phyloP scores from a whole-genome alignment of 2,329 filamentous ascomycete genomes.

The Lecanicillium sp. region DNA sequence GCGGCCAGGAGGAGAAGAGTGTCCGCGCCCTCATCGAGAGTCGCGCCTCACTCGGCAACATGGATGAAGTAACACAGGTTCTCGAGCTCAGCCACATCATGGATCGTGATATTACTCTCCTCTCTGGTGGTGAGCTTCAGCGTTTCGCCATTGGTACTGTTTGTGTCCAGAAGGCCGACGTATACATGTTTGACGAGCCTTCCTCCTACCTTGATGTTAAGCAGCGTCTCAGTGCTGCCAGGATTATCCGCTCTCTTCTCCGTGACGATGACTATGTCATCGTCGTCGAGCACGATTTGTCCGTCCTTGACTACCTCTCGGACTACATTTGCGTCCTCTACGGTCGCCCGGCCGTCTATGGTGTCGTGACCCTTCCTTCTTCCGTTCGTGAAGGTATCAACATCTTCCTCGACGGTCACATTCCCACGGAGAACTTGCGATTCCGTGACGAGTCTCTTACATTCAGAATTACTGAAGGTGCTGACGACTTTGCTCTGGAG shows the following conservation, averaged over 20 bases:
- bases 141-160: constrained; percentile 95
- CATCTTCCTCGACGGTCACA: constrained; percentile 96
- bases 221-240: constrained; percentile 87
- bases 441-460: constrained; percentile 96
- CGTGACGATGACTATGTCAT: constrained; percentile 92
- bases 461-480: constrained; percentile 85
- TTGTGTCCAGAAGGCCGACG: constrained; percentile 91
- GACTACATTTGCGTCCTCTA: constrained; percentile 98
- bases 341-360: constrained; percentile 89
- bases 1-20: constrained; percentile 64
- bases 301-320: constrained; percentile 94
- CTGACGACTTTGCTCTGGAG: constrained; percentile 81
- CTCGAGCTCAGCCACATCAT: constrained; percentile 84
- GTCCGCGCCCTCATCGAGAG: constrained; percentile 73
- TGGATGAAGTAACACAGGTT: constrained; percentile 72
- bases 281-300: constrained; percentile 98
- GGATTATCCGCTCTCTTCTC: constrained; percentile 85
- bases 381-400: constrained; percentile 99
- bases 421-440: constrained; percentile 94
- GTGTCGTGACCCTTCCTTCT: constrained; percentile 91
- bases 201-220: constrained; percentile 99
- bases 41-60: constrained; percentile 68
- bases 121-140: constrained; percentile 97
- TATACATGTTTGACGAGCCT: constrained; percentile 99
- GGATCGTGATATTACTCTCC: constrained; percentile 79